phyloP scores from a whole-genome alignment of 257 asterid genomes.

The Perilla frutescens region DNA sequence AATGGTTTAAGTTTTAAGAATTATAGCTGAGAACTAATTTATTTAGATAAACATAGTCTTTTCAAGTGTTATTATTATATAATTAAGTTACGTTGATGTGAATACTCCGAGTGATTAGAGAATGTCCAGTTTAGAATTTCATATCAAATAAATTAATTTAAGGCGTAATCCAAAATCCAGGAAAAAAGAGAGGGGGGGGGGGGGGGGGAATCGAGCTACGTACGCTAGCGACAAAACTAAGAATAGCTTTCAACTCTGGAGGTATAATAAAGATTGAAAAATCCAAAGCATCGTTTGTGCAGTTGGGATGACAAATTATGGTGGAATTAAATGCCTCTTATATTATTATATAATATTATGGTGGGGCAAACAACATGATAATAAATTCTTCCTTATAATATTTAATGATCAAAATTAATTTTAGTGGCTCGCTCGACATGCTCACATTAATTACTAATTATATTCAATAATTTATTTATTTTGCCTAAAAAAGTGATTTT shows the following conservation, averaged over 20 bases:
- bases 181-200: neutral
- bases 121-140: slow-evolving; percentile 17
- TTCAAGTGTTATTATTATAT: no score
- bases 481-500: neutral
- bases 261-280: slow-evolving; percentile 41
- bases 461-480: neutral
- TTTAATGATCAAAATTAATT: slow-evolving; percentile 29
- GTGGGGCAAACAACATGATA: slow-evolving; percentile 26
- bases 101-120: neutral
- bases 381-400: slow-evolving; percentile 22
- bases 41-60: no score
- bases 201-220: neutral
- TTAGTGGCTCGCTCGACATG: slow-evolving; percentile 29
- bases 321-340: slow-evolving; percentile 42
- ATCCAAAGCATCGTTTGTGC: slow-evolving; percentile 41
- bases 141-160: slow-evolving; percentile 15
- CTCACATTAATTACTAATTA: slow-evolving; percentile 34
- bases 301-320: slow-evolving; percentile 45
- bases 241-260: slow-evolving; percentile 35
- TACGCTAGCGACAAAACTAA: slow-evolving; percentile 26
- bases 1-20: no score
- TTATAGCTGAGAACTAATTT: no score
- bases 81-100: neutral
- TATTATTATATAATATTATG: neutral
- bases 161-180: neutral